A percentile compares a stretch with the other conserved stretches of the same genome.
These are phyloP conservation scores for Betula pendula DNA, from an alignment of 306 rosid species.

Conservation along the genomic window DNA sequence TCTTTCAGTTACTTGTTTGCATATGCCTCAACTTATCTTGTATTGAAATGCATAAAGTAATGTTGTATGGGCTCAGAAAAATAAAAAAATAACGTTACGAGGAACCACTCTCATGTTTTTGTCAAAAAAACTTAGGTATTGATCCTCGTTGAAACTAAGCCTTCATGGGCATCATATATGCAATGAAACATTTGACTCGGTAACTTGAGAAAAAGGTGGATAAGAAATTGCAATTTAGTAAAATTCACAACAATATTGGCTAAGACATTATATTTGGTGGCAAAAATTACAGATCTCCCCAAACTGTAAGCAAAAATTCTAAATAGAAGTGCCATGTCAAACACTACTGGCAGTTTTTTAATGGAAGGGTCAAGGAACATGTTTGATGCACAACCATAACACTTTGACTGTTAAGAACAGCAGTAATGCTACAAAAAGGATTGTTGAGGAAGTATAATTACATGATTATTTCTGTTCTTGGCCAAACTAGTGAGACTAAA, in stretches of 20 bases:
- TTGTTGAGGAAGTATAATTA: neutral
- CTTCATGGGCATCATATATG: neutral
- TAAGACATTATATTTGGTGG: neutral
- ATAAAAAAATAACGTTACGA: too few species aligned
- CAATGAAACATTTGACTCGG: neutral
- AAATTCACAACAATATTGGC: neutral
- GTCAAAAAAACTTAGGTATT: neutral
- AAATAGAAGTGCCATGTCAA: neutral
- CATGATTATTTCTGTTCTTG: too few species aligned
- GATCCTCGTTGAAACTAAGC: neutral
- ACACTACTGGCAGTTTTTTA: neutral
- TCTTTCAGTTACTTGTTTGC: neutral
- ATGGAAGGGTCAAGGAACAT: neutral
- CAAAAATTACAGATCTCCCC: neutral
- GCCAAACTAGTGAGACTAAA: too few species aligned
- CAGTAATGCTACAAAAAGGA: neutral
- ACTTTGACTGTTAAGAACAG: neutral
- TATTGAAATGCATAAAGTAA: too few species aligned
- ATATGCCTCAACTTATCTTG: neutral
- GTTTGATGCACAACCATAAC: neutral
- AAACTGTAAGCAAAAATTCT: neutral
- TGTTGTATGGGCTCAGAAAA: too few species aligned
- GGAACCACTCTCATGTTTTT: neutral
- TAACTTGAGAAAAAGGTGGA: neutral
- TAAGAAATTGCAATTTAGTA: neutral